Conservation (phyloP, 2,329 filamentous ascomycete species). For the Escovopsis sp. region DNA sequence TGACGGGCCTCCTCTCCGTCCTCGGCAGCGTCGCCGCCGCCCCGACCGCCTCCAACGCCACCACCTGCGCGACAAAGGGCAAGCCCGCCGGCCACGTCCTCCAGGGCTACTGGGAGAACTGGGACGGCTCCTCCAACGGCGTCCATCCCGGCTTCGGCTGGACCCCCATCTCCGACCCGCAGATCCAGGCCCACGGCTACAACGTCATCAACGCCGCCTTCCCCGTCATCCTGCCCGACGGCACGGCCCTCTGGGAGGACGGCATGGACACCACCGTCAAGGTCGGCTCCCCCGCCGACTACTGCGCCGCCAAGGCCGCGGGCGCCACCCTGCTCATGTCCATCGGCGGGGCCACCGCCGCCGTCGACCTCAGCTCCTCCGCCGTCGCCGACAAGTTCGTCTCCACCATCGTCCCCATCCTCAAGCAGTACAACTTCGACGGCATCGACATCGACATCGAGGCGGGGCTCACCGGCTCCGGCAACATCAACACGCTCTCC, state of each 20-base stretch:
- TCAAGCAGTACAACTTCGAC: slow-evolving; percentile 21
- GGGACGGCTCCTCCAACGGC: slow-evolving; percentile 18
- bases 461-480: slow-evolving; percentile 15
- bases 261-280: slow-evolving; percentile 18
- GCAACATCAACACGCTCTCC: slow-evolving; percentile 15
- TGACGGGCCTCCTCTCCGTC: slow-evolving; percentile 8
- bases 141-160: slow-evolving; percentile 19
- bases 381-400: slow-evolving; percentile 19
- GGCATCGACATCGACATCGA: slow-evolving; percentile 23
- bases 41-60: slow-evolving; percentile 1
- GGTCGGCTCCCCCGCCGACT: slow-evolving; percentile 16
- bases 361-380: slow-evolving; percentile 17
- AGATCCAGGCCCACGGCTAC: slow-evolving; percentile 16
- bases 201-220: slow-evolving; percentile 21
- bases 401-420: slow-evolving; percentile 19
- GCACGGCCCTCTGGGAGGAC: slow-evolving; percentile 17
- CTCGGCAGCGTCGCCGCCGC: slow-evolving; percentile 3
- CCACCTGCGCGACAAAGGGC: slow-evolving; percentile 17
- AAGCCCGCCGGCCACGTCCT: slow-evolving; percentile 18
- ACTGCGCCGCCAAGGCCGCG: slow-evolving; percentile 19
- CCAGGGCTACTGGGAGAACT: slow-evolving; percentile 22
- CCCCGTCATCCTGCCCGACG: slow-evolving; percentile 18
- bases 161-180: slow-evolving; percentile 16
- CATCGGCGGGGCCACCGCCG: slow-evolving; percentile 19
- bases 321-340: slow-evolving; percentile 19